Conservation (phyloP, 257 asterid species). For the Handroanthus guayacan region DNA sequence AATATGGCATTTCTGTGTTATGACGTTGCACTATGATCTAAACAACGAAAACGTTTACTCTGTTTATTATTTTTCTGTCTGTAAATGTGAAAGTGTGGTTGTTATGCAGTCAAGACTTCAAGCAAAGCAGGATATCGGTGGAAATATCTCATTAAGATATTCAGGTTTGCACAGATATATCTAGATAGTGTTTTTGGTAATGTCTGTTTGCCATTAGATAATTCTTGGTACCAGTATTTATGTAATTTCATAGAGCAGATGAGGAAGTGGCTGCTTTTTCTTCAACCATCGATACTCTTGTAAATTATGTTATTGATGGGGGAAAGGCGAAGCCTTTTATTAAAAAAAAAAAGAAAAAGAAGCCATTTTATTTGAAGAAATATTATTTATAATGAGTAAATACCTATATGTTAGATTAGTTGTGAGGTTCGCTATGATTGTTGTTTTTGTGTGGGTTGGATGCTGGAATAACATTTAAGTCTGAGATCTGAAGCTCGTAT, state of each 20-base stretch:
- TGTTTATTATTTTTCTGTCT: background rate
- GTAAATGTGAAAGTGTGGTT: constrained; percentile 31
- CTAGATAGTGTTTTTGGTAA: background rate
- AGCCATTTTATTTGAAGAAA: no score
- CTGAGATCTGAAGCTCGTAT: background rate
- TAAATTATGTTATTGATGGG: background rate
- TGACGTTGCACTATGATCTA: constrained; percentile 1
- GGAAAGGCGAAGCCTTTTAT: background rate
- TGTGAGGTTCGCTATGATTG: background rate
- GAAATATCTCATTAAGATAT: constrained; percentile 72
- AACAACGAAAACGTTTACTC: no score
- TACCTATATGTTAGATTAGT: background rate
- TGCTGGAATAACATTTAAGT: background rate
- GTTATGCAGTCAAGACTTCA: constrained; percentile 92
- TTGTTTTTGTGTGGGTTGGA: background rate
- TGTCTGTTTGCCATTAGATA: constrained; percentile 3
- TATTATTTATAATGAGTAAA: no score
- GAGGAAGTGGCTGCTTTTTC: no score
- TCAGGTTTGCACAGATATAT: constrained; percentile 59
- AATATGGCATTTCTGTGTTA: background rate
- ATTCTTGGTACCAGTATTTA: background rate
- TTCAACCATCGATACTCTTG: no score
- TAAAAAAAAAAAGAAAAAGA: no score
- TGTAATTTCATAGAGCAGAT: background rate
- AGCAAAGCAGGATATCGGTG: constrained; percentile 96